phyloP scores from a whole-genome alignment of 306 rosid genomes.

The Ziziphus jujuba region DNA sequence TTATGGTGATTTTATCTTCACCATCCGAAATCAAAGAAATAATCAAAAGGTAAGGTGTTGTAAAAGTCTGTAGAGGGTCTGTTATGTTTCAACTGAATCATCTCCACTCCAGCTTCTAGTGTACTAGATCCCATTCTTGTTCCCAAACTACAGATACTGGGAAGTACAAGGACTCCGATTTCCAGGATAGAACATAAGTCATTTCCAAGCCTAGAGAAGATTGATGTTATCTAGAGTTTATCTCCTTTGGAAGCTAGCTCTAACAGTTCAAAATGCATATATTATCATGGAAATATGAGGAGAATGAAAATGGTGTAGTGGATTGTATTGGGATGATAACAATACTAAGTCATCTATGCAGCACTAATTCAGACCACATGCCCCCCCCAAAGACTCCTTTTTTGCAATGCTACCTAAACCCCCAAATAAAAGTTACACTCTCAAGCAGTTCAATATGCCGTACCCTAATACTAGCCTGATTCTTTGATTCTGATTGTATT shows the following conservation, averaged over 20 bases:
- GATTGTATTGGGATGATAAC: no score
- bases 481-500: no score
- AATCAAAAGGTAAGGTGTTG: slow-evolving; percentile 7
- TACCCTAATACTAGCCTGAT: no score
- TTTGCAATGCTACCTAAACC: no score
- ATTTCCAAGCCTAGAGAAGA: slow-evolving; percentile 14
- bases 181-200: slow-evolving; percentile 1
- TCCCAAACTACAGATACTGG: slow-evolving; percentile 9
- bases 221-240: slow-evolving; percentile 10
- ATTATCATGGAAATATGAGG: slow-evolving; percentile 11
- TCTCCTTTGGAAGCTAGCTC: slow-evolving; percentile 6
- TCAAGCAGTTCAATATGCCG: no score
- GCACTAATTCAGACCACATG: background rate
- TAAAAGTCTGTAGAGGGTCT: background rate
- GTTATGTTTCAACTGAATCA: background rate
- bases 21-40: slow-evolving; percentile 11
- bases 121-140: slow-evolving; percentile 5
- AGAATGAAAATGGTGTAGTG: slow-evolving; percentile 4
- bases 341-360: background rate
- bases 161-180: background rate
- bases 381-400: background rate
- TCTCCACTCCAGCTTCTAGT: no score
- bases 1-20: background rate
- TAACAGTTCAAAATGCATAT: slow-evolving; percentile 4
- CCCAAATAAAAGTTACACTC: no score